Conservation (phyloP, 2,329 filamentous ascomycete species). For the Tolypocladium paradoxum region DNA sequence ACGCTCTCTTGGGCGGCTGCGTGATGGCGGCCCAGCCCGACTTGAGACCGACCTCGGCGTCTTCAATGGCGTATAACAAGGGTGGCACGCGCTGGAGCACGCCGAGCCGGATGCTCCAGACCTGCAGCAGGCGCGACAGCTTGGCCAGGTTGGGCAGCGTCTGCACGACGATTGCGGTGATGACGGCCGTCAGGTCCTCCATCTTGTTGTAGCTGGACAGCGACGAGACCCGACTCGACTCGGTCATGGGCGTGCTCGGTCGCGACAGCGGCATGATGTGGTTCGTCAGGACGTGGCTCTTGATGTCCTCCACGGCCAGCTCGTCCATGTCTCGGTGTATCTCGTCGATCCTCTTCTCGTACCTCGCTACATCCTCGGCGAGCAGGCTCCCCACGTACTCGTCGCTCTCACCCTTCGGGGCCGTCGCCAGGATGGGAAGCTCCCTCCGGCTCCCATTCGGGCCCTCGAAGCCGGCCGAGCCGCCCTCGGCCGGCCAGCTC, state of each 20-base stretch:
- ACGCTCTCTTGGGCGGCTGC: slow-evolving; percentile 11
- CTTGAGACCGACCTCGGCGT: slow-evolving; percentile 52
- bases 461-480: slow-evolving; percentile 43
- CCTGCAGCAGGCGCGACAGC: slow-evolving; percentile 59
- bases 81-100: slow-evolving; percentile 65
- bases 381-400: slow-evolving; percentile 62
- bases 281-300: slow-evolving; percentile 73
- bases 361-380: slow-evolving; percentile 49
- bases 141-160: slow-evolving; percentile 71
- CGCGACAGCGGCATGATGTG: slow-evolving; percentile 52
- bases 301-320: slow-evolving; percentile 76
- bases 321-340: slow-evolving; percentile 60
- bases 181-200: slow-evolving; percentile 80
- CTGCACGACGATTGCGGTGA: slow-evolving; percentile 87
- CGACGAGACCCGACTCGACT: slow-evolving; percentile 25
- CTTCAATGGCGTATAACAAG: slow-evolving; percentile 55
- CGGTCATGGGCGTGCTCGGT: slow-evolving; percentile 23
- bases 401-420: slow-evolving; percentile 13
- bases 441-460: slow-evolving; percentile 31
- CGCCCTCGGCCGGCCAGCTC: slow-evolving; percentile 42
- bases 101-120: slow-evolving; percentile 67
- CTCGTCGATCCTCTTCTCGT: slow-evolving; percentile 63
- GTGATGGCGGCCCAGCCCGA: slow-evolving; percentile 56
- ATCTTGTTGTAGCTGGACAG: slow-evolving; percentile 54
- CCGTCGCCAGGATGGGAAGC: slow-evolving; percentile 17